These are phyloP conservation scores for Ordospora pajunii DNA, from an alignment of 371 early-diverging fungal species.

Conservation along the genomic window DNA sequence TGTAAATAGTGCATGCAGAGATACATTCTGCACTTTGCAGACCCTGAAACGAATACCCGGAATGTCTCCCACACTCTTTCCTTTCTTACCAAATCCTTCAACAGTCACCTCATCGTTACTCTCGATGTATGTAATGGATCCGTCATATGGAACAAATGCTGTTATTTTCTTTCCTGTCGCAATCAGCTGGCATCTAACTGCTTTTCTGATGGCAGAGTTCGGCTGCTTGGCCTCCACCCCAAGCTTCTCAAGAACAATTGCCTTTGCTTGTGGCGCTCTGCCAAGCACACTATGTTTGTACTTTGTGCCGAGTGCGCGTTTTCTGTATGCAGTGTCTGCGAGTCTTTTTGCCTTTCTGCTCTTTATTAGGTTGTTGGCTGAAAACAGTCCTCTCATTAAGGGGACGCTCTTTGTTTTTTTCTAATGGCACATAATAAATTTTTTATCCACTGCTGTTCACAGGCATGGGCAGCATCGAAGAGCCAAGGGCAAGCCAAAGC, in stretches of 20 bases:
- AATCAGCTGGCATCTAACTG: conserved; percentile 98
- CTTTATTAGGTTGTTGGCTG: conserved; percentile 91
- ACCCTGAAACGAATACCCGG: conserved; percentile 99
- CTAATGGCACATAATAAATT: neutral
- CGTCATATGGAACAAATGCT: conserved; percentile 99
- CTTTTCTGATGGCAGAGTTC: conserved; percentile 99
- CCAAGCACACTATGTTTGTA: conserved; percentile 90
- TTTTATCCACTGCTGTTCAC: neutral
- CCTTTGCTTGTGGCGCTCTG: conserved; percentile 97
- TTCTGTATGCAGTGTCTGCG: conserved; percentile 96
- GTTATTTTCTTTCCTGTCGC: conserved; percentile 99
- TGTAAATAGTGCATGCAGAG: conserved; percentile 92
- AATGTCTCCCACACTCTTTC: conserved; percentile 92
- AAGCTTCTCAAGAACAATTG: conserved; percentile 98
- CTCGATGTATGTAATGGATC: conserved; percentile 93
- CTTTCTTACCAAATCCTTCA: conserved; percentile 64
- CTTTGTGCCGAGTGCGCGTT: conserved; percentile 88
- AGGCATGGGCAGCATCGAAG: neutral
- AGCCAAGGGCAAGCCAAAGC: neutral
- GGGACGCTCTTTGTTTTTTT: conserved; percentile 49
- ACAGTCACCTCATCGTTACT: conserved; percentile 68
- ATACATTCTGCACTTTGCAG: conserved; percentile 97
- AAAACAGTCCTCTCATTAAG: conserved; percentile 73
- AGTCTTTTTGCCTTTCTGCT: conserved; percentile 87
- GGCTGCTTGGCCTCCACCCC: conserved; percentile 99